Evolutionary conservation across 1,284 basidiomycete genomes (phyloP), one percentile per base, ranked within the genome.

Genomic region (Cryptococcus hybrid): DNA sequence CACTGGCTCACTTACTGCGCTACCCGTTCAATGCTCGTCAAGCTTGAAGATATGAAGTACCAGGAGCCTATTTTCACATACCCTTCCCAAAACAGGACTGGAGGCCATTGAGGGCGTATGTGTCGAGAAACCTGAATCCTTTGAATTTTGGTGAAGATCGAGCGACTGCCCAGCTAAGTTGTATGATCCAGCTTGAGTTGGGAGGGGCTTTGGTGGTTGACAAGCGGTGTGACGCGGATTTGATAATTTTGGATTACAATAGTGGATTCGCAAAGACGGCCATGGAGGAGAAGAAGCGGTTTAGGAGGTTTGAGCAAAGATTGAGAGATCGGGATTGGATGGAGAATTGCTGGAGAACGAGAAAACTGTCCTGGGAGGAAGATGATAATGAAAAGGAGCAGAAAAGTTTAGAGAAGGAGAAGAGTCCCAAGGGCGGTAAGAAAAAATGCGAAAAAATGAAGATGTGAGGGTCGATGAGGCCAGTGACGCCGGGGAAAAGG

Each of bases 311-410:
- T 36, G 64, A 64, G 61, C 74, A 74, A 60, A 62, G 60, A 30
- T 43, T 73, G 8, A 72, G 56, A 9, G 70, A 75, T 64, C 58
- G 71, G 46, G 63, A 68, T 40, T 76, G 74, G 74, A 69, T 75
- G 36, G 68, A 73, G 18, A 49, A 38, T 18, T 69, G 66, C 50
- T 35, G 67, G 5, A 18, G 39, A 9, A 54, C 39, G 11, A 35
- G 52, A 1, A 57, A 55, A n/a, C 54, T 74, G 44, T 12, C 3
- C 7, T 67, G 63, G 68, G 35, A 53, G 12, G 36, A 51, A 42
- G 38, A 47, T n/a, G 18, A 42, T 9, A 48, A 55, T 24, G 42
- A 46, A n/a, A 54, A 30, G 30, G 30, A 30, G 30, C 30, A 4
- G 30, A 30, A 30, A 30, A 3, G 3, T 30, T 30, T 30, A 4